Conservation (phyloP, 2,329 filamentous ascomycete genomes). For the Sclerotinia nivalis region DNA sequence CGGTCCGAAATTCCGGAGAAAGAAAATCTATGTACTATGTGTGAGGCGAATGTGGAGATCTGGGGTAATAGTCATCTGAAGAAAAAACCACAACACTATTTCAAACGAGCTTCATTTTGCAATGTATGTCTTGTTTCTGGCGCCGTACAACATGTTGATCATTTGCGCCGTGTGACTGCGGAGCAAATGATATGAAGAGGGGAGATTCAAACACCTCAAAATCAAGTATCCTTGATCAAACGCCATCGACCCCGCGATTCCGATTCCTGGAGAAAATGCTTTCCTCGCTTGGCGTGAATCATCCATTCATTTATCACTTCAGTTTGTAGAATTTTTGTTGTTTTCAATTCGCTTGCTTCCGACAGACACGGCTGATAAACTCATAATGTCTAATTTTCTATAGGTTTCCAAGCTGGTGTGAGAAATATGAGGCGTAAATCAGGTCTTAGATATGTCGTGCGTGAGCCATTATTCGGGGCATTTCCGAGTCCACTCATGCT, state of each 20-base stretch:
- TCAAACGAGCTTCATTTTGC: slow-evolving; percentile 1
- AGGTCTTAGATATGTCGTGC: slow-evolving; percentile 18
- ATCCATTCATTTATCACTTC: not conserved
- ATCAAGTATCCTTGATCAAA: not conserved
- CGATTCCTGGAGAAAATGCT: slow-evolving; percentile 7
- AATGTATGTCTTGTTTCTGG: not conserved
- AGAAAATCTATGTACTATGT: not conserved
- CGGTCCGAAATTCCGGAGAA: slow-evolving; percentile 17
- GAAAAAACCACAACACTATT: slow-evolving; percentile 8
- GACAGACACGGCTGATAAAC: slow-evolving; percentile 7
- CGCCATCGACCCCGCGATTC: slow-evolving; percentile 15
- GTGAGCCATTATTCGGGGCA: slow-evolving; percentile 2
- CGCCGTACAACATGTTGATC: slow-evolving; percentile 8
- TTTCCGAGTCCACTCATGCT: slow-evolving; percentile 10
- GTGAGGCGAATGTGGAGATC: slow-evolving; percentile 11
- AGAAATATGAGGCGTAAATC: not conserved
- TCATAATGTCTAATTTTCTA: not conserved
- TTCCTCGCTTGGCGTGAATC: not conserved
- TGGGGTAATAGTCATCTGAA: slow-evolving; percentile 20
- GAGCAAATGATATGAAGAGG: not conserved
- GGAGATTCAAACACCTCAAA: not conserved
- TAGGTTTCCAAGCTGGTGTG: not conserved
- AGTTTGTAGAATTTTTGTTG: not conserved
- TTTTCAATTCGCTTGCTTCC: not conserved
- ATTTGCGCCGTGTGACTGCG: slow-evolving; percentile 9